Evolutionary conservation across 2,329 filamentous ascomycete species (phyloP).

Genomic region (Clarireedia hainanense): DNA sequence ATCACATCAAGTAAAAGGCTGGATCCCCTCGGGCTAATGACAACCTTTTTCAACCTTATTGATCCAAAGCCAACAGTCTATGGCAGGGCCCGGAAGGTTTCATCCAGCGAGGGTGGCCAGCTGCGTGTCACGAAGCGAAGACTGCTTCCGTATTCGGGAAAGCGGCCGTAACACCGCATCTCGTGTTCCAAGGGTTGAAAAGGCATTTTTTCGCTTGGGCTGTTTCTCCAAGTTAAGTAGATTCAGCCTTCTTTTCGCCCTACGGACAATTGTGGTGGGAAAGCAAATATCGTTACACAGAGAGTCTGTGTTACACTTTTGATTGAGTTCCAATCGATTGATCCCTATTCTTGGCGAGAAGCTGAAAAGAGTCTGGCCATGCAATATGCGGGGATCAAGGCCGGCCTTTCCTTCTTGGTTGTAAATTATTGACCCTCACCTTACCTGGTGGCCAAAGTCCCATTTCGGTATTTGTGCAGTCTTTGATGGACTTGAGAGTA

Average conservation of each 20-base stretch:
- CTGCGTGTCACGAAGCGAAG: neutral
- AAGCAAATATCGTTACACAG: neutral
- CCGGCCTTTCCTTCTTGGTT: neutral
- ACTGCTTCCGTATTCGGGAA: neutral
- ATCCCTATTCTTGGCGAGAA: conserved; percentile 1
- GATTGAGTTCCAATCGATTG: neutral
- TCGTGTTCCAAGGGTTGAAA: neutral
- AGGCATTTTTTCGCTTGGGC: conserved; percentile 5
- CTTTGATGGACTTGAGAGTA: neutral
- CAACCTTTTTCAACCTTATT: neutral
- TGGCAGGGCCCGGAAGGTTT: neutral
- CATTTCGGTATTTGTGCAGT: neutral
- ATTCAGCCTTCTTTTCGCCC: conserved; percentile 11
- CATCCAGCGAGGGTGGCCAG: neutral
- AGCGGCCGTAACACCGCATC: too few species aligned
- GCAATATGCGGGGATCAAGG: neutral
- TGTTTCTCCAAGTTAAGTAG: neutral
- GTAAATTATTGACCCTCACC: too few species aligned
- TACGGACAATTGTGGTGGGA: neutral
- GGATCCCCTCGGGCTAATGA: neutral
- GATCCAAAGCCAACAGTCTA: neutral
- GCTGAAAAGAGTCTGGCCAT: neutral
- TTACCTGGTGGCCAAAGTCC: neutral
- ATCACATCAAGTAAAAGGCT: neutral
- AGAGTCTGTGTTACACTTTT: neutral